Evolutionary conservation across 1,139 yeast species (phyloP), one percentile per base, ranked within the genome.

Genomic region (Pichia terricola): DNA sequence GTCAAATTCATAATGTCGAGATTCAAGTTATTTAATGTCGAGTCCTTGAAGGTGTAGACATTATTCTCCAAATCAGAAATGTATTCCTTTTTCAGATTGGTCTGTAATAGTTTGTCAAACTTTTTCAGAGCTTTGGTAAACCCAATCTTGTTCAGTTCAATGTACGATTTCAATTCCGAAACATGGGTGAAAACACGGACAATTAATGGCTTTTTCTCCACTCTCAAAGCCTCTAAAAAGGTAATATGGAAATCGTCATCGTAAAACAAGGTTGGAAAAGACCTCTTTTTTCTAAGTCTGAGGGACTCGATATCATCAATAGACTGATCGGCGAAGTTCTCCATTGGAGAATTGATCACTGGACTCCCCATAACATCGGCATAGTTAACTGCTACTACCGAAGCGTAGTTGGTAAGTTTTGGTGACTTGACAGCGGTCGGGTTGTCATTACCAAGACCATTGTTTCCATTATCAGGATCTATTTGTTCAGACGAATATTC

Each of bases 101-200:
- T 76, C 50, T 75, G 74, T 54, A 88, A 69, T 25, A 85, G 80
- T 60, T 89, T 89, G 64, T 89, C 96, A 61, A 85, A 89, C 66
- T 89, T 89, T 61, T 89, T 89, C 53, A 88, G 71, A 41, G 88
- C 89, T 64, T 89, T 89, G 39, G 84, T 75, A 64, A 89, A 86
- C 5, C 96, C 97, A 33, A 94, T 85, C 53, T 73, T 74, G 68
- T 89, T 89, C 54, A 89, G 70, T 57, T 87, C 95, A 43, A 84
- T 71, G 60, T 68, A 89, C 10, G 94, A 84, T 56, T 83, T 80
- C 54, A 89, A 71, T 61, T 89, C 96, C n/a, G 88, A 80, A 34
- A 88, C 67, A 27, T 77, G 70, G 9, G 91, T 89, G 65, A 78
- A 89, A 40, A 80, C 64, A 10, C 79, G 72, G 38, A 80, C 73